Evolutionary conservation across 169 alveolate genomes (phyloP).

Genomic region (Plasmodium chabaudi): DNA sequence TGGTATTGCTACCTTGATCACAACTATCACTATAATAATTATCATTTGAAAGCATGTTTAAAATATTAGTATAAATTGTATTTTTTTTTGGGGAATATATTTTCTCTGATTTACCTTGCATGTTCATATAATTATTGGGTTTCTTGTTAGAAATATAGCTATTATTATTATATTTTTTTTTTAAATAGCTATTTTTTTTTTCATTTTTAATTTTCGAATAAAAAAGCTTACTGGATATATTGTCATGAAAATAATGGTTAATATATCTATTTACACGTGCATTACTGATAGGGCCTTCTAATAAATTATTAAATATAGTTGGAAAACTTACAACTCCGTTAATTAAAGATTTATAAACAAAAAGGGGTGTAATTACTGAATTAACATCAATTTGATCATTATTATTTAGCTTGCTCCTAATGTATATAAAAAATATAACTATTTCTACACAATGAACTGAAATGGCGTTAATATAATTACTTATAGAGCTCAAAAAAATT

Average conservation of each 20-base stretch:
- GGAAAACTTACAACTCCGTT: slow-evolving; percentile 48
- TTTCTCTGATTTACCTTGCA: too few relatives aligned
- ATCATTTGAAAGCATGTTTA: too few relatives aligned
- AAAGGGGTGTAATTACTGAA: slow-evolving; percentile 57
- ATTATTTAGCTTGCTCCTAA: slow-evolving; percentile 31
- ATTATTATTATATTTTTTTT: too few relatives aligned
- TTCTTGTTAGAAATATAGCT: too few relatives aligned
- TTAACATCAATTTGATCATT: slow-evolving; percentile 27
- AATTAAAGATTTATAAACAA: slow-evolving; percentile 43
- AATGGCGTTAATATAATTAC: slow-evolving; percentile 26
- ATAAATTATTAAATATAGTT: slow-evolving; percentile 24
- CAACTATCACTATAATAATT: too few relatives aligned
- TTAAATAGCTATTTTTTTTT: too few relatives aligned
- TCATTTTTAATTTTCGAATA: too few relatives aligned
- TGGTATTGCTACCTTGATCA: too few relatives aligned
- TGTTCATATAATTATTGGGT: too few relatives aligned
- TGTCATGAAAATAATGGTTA: slow-evolving; percentile 11
- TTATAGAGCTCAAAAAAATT: slow-evolving; percentile 16
- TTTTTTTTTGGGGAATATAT: too few relatives aligned
- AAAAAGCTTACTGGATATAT: background rate
- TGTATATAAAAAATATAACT: slow-evolving; percentile 37
- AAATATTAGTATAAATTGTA: too few relatives aligned
- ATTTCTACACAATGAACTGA: slow-evolving; percentile 50
- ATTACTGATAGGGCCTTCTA: slow-evolving; percentile 46
- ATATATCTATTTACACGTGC: slow-evolving; percentile 49